Conservation (phyloP, 2,329 filamentous ascomycete genomes). For the Leptographium flavum region DNA sequence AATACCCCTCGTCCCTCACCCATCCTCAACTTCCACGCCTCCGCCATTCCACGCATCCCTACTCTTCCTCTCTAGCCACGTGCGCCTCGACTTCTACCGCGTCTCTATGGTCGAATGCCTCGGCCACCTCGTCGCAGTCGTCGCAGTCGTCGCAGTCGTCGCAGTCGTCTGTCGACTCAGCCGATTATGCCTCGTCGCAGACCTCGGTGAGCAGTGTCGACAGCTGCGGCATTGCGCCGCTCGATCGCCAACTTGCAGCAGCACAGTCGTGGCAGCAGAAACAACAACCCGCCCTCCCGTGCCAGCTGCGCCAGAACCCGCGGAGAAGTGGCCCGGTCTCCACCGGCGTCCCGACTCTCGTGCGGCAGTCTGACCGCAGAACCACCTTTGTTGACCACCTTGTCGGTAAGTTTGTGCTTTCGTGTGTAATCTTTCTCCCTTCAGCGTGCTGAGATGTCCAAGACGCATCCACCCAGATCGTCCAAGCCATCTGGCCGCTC, state of each 20-base stretch:
- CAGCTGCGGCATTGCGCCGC: conserved; percentile 2
- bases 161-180: conserved; percentile 2
- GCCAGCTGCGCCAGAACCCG: conserved; percentile 51
- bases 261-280: conserved; percentile 6
- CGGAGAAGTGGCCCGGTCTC: conserved; percentile 40
- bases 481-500: conserved; percentile 92
- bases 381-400: conserved; percentile 91
- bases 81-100: conserved; percentile 63
- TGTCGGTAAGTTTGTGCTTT: conserved; percentile 59
- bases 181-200: conserved; percentile 9
- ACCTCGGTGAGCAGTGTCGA: conserved; percentile 7
- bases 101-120: conserved; percentile 62
- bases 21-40: conserved; percentile 18
- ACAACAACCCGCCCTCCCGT: conserved; percentile 6
- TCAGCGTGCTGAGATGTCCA: conserved; percentile 12
- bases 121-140: conserved; percentile 17
- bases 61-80: conserved; percentile 56
- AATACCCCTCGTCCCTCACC: conserved; percentile 37
- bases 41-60: conserved; percentile 36
- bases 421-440: background rate
- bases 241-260: conserved; percentile 5
- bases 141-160: conserved; percentile 6
- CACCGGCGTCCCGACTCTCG: conserved; percentile 57
- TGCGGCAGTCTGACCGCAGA: conserved; percentile 84
- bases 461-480: conserved; percentile 96